Base-by-base conservation (phyloP, 768 basidiomycete species). In the Rhodotorula kratochvilovae region DNA sequence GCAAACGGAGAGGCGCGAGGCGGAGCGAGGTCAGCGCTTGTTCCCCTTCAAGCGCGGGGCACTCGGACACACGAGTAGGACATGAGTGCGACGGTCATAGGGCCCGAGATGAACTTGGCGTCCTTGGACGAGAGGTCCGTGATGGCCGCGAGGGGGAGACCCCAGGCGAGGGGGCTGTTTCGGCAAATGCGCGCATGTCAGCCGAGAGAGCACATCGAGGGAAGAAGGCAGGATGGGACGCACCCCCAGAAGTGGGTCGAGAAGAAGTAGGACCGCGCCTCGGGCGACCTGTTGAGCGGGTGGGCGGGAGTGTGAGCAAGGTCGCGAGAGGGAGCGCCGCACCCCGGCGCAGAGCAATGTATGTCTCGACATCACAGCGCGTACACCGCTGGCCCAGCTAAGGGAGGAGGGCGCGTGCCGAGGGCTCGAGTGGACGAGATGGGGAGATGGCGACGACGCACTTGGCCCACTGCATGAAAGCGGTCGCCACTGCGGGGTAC, bases 51-150 rank as follows among this genome's bases (percentile, higher is more conserved):
- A 60, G n/a, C 53, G 43, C 59, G 25, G n/a, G 2, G 25, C 13
- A 25, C 16, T 15, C 13, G 25, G 17, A 69, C 71, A 27, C 79
- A 97, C 94, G 95, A 98, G 82, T 99, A 99, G 68, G 84, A 85
- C 16, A 87, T 85, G 53, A 99, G 85, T 33, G 95, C 90, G 56
- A 90, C 87, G 3, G 92, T 94, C 95, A 99, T 99, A 45, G 92
- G 86, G 25, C 94, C 95, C 61, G 94, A 97, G 76, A 99, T 99
- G 79, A 92, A 85, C 77, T 96, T 91, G 81, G 96, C 92, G 86
- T 97, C 92, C 79, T 93, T 96, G 42, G 73, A 83, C 27, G 76
- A 84, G 78, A 98, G 82, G 83, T 99, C 95, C 12, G 92, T 79
- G 55, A 99, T 83, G 54, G 95, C 95, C 77, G 95, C 95, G 50